Evolutionary conservation across 306 rosid species (phyloP).

Genomic region (Myrica gale): DNA sequence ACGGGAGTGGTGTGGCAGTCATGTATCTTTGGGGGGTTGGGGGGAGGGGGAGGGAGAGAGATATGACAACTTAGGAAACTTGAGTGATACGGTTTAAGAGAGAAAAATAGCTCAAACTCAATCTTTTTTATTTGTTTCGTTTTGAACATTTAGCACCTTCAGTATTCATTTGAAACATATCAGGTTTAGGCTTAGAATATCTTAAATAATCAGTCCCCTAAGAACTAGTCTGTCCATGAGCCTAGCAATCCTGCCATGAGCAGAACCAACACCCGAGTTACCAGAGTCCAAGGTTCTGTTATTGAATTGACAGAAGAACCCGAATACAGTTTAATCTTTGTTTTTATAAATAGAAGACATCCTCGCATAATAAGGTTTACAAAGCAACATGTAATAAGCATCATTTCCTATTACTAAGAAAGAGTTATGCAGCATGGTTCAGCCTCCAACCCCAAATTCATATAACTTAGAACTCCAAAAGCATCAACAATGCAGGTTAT

Average conservation of each 20-base stretch:
- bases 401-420: not conserved
- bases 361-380: not conserved
- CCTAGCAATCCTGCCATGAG: not conserved
- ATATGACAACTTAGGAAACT: not conserved
- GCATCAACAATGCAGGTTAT: not conserved
- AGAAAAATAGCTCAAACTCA: not conserved
- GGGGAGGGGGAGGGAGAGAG: too few relatives aligned
- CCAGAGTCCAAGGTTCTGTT: not conserved
- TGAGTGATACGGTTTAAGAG: not conserved
- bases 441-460: not conserved
- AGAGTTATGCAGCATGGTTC: not conserved
- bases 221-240: not conserved
- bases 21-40: too few relatives aligned
- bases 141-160: too few relatives aligned
- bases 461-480: slow-evolving; percentile 1
- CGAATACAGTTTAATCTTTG: too few relatives aligned
- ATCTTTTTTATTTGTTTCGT: too few relatives aligned
- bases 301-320: not conserved
- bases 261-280: not conserved
- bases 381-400: not conserved
- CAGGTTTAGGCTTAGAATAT: not conserved
- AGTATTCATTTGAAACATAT: not conserved
- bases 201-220: not conserved
- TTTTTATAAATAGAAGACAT: not conserved
- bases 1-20: too few relatives aligned